Percentiles rank a stretch among this genome's conserved stretches.
These are phyloP conservation scores for Lathyrus sativus DNA, from an alignment of 306 rosid species.

Conservation along the genomic window DNA sequence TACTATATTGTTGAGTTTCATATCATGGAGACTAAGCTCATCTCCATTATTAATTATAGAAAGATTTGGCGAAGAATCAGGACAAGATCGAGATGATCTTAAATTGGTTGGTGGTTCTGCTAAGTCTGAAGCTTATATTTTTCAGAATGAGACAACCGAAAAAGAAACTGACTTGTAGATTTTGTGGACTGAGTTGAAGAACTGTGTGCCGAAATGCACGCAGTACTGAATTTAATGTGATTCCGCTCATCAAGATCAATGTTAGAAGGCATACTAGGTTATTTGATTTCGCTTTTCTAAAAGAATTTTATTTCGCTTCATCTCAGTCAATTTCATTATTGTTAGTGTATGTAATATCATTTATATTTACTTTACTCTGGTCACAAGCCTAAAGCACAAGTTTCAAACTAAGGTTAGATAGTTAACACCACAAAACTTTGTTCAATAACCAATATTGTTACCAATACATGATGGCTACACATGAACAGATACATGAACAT, in stretches of 20 bases:
- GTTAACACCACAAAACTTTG: slow-evolving; percentile 30
- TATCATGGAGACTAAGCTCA: slow-evolving; percentile 48
- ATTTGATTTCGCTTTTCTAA: slow-evolving; percentile 54
- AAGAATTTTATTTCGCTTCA: slow-evolving; percentile 53
- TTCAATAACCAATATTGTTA: slow-evolving; percentile 15
- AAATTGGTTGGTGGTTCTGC: slow-evolving; percentile 83
- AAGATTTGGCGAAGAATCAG: slow-evolving; percentile 59
- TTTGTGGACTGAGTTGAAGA: slow-evolving; percentile 60
- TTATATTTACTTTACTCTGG: background rate
- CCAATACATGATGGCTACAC: no score
- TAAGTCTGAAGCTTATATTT: slow-evolving; percentile 79
- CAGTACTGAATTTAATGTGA: slow-evolving; percentile 53
- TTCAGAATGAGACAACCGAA: slow-evolving; percentile 84
- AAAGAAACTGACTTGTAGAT: slow-evolving; percentile 73
- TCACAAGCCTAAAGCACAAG: slow-evolving; percentile 8
- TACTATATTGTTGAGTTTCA: slow-evolving; percentile 53
- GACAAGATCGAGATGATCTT: slow-evolving; percentile 77
- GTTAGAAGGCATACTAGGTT: slow-evolving; percentile 54
- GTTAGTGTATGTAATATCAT: slow-evolving; percentile 46
- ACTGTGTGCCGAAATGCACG: slow-evolving; percentile 56
- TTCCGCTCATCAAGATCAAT: slow-evolving; percentile 58
- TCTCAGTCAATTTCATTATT: slow-evolving; percentile 49
- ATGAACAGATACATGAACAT: background rate
- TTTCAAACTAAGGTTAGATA: no score
- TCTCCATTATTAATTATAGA: slow-evolving; percentile 55